These are phyloP conservation scores for Paralagenidium karlingii DNA, from an alignment of 352 stramenopile species.

Conservation along the genomic window DNA sequence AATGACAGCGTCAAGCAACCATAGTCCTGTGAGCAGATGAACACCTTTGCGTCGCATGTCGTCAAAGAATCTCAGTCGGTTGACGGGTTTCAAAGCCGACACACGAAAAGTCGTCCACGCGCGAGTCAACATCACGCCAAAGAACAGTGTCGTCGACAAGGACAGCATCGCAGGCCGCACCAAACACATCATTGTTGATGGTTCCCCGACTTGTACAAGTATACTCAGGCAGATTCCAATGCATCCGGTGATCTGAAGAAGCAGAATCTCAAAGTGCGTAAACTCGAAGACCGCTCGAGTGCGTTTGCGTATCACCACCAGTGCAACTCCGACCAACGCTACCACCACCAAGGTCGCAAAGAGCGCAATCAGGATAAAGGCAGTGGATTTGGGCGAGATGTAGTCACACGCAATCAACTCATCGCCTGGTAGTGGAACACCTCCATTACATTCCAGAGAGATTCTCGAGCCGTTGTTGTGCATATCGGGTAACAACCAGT, in stretches of 20 bases:
- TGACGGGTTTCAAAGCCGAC: no score
- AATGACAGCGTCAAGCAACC: no score
- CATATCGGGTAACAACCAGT: constrained; percentile 7
- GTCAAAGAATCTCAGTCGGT: no score
- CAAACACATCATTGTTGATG: no score
- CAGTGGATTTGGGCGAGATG: constrained; percentile 10
- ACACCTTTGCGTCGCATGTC: no score
- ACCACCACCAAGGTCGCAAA: constrained; percentile 5
- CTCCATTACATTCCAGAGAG: constrained; percentile 17
- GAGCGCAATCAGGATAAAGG: constrained; percentile 7
- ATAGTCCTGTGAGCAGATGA: no score
- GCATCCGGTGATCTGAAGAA: constrained; percentile 31
- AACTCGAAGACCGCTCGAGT: constrained; percentile 37
- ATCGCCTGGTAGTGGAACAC: background rate
- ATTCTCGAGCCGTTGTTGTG: constrained; percentile 8
- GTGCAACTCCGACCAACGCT: constrained; percentile 5
- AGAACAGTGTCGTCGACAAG: no score
- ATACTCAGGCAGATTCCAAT: constrained; percentile 26
- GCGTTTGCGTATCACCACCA: constrained; percentile 20
- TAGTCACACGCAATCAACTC: constrained; percentile 24
- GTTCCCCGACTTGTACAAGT: constrained; percentile 24
- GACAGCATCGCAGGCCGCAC: no score
- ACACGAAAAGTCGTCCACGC: no score
- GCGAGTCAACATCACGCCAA: no score
- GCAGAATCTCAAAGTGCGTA: constrained; percentile 49